phyloP scores from a whole-genome alignment of 192 early-diverging fungal genomes.

The Backusella sp. region DNA sequence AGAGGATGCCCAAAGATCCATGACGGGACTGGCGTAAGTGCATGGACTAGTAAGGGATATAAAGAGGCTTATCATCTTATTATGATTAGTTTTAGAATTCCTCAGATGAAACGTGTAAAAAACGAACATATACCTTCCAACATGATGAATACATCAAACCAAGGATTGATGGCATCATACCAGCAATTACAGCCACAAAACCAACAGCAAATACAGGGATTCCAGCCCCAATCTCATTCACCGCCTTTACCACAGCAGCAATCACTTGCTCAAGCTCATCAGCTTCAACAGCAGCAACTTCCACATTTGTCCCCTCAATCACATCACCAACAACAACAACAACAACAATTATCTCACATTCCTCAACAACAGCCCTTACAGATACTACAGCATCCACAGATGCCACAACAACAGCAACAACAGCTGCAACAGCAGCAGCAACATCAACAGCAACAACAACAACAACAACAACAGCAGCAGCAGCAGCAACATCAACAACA shows the following conservation, averaged over 20 bases:
- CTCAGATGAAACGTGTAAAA: slow-evolving; percentile 19
- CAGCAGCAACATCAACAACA: slow-evolving; percentile 1
- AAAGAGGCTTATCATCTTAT: neutral
- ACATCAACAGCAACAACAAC: neutral
- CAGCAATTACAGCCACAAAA: slow-evolving; percentile 10
- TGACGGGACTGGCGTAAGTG: slow-evolving; percentile 14
- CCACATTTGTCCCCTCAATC: neutral
- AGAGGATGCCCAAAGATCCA: slow-evolving; percentile 10
- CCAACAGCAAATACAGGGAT: neutral
- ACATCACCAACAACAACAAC: neutral
- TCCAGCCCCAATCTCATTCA: neutral
- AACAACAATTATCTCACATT: neutral
- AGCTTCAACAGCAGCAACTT: neutral
- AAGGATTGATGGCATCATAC: neutral
- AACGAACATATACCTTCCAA: slow-evolving; percentile 17
- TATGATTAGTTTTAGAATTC: slow-evolving; percentile 5
- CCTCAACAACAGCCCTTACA: neutral
- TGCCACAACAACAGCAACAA: neutral
- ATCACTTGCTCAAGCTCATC: neutral
- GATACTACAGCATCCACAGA: neutral
- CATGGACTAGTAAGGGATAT: too few relatives aligned
- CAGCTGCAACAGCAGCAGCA: neutral
- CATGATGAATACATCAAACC: neutral
- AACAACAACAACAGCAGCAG: neutral
- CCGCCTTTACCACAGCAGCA: neutral